Percentiles rank a stretch among this genome's conserved stretches.
Evolutionary conservation across 208 protist genomes (phyloP).

Genomic region (Leishmania guyanensis): DNA sequence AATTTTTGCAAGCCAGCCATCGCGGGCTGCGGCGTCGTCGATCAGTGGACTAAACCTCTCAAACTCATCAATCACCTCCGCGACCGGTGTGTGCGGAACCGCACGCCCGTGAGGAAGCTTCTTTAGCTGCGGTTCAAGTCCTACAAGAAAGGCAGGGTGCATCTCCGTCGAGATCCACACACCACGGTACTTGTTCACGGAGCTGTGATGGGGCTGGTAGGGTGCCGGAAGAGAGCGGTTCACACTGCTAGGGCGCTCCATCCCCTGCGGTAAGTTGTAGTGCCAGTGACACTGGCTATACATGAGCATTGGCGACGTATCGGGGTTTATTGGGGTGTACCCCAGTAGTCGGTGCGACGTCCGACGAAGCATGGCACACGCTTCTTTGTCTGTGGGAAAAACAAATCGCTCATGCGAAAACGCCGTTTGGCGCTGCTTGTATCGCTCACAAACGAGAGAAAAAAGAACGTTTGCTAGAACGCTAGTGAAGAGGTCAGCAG

Average conservation of each 20-base stretch:
- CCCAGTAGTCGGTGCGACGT: slow-evolving; percentile 52
- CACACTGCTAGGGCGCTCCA: slow-evolving; percentile 82
- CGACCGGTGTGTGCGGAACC: slow-evolving; percentile 71
- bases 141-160: slow-evolving; percentile 75
- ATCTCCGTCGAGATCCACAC: slow-evolving; percentile 88
- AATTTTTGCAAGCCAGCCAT: slow-evolving; percentile 86
- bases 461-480: not conserved
- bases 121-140: slow-evolving; percentile 77
- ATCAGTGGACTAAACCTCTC: slow-evolving; percentile 64
- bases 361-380: slow-evolving; percentile 55
- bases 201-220: slow-evolving; percentile 59
- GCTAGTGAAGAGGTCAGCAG: slow-evolving; percentile 5
- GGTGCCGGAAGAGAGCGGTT: slow-evolving; percentile 77
- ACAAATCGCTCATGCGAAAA: not conserved
- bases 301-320: slow-evolving; percentile 88
- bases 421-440: not conserved
- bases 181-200: slow-evolving; percentile 82
- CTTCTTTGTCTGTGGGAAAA: not conserved
- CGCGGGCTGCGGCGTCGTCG: slow-evolving; percentile 61
- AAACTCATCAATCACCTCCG: slow-evolving; percentile 82
- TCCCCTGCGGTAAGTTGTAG: slow-evolving; percentile 89
- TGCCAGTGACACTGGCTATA: slow-evolving; percentile 91
- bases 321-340: slow-evolving; percentile 84
- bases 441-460: not conserved
- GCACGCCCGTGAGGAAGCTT: slow-evolving; percentile 83